Evolutionary conservation across 768 basidiomycete species (phyloP).

Genomic region (Chalciporus pseudorubinellus): DNA sequence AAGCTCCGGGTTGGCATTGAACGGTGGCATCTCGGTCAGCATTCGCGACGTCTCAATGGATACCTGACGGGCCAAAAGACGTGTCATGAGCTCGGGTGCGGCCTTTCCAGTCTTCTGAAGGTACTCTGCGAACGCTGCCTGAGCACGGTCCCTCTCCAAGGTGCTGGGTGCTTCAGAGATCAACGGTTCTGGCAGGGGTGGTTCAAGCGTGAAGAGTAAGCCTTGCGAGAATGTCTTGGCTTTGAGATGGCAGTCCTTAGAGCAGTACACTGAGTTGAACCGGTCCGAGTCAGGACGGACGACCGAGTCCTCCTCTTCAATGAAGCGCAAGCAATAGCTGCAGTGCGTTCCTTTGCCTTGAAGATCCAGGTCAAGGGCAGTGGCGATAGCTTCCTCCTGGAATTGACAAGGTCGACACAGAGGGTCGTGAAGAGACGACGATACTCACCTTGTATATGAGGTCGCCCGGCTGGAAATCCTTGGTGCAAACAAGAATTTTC

Average conservation of each 20-base stretch:
- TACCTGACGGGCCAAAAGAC: slow-evolving; percentile 73
- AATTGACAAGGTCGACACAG: slow-evolving; percentile 6
- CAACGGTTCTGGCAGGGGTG: slow-evolving; percentile 50
- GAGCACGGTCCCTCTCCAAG: slow-evolving; percentile 52
- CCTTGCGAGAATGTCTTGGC: slow-evolving; percentile 60
- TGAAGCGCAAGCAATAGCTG: slow-evolving; percentile 64
- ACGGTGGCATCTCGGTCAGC: slow-evolving; percentile 25
- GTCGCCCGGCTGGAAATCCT: slow-evolving; percentile 69
- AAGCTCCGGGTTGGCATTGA: slow-evolving; percentile 21
- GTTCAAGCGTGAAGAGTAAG: slow-evolving; percentile 68
- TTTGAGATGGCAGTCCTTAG: slow-evolving; percentile 57
- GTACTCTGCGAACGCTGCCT: slow-evolving; percentile 55
- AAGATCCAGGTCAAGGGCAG: slow-evolving; percentile 70
- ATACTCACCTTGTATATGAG: slow-evolving; percentile 67
- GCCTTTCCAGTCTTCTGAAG: slow-evolving; percentile 48
- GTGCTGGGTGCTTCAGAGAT: slow-evolving; percentile 32
- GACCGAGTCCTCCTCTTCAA: slow-evolving; percentile 42
- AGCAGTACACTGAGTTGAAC: slow-evolving; percentile 68
- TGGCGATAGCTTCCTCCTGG: slow-evolving; percentile 73
- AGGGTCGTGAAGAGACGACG: background rate
- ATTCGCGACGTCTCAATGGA: slow-evolving; percentile 61
- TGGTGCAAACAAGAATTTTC: slow-evolving; percentile 58
- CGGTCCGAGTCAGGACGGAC: slow-evolving; percentile 49
- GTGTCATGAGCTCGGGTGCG: slow-evolving; percentile 59
- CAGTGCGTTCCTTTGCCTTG: slow-evolving; percentile 68